A percentile compares a stretch with the other conserved stretches of the same genome.
Evolutionary conservation across 208 protist genomes (phyloP).

Genomic region (Trypanosoma lewisi): DNA sequence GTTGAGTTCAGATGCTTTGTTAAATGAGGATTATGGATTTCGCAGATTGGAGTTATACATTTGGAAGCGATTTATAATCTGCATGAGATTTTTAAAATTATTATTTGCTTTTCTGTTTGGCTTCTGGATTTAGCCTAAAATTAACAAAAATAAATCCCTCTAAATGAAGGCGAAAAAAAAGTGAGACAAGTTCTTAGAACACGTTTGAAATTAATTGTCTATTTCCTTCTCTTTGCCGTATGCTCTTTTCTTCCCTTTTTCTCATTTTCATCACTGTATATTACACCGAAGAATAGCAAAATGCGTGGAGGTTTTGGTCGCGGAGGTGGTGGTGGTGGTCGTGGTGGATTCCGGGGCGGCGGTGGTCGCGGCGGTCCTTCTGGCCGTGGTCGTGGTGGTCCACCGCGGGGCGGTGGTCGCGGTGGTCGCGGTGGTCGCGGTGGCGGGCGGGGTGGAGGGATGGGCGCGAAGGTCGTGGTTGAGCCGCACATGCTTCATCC

Average conservation of each 20-base stretch:
- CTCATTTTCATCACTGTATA: neutral
- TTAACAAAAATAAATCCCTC: too few relatives aligned
- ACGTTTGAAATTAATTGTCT: too few relatives aligned
- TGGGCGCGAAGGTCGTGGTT: constrained; percentile 96
- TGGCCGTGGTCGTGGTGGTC: constrained; percentile 39
- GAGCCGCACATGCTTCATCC: constrained; percentile 96
- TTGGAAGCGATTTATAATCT: neutral
- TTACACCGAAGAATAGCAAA: constrained; percentile 2
- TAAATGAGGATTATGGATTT: too few relatives aligned
- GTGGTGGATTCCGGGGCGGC: constrained; percentile 39
- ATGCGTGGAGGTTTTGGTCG: constrained; percentile 22
- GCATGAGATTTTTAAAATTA: neutral
- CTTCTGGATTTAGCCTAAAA: too few relatives aligned
- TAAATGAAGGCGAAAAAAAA: too few relatives aligned
- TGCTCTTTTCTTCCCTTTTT: constrained; percentile 13
- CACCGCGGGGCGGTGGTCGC: constrained; percentile 39
- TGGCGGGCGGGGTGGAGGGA: constrained; percentile 72
- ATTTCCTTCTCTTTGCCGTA: neutral
- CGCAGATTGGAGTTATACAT: too few relatives aligned
- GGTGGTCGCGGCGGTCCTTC: constrained; percentile 42
- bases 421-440: constrained; percentile 55
- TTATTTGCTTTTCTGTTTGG: neutral
- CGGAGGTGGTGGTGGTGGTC: constrained; percentile 16
- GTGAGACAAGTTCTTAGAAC: too few relatives aligned
- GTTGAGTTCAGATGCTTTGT: too few relatives aligned